Percentiles rank a stretch among this genome's conserved stretches.
Evolutionary conservation across 2,329 filamentous ascomycete species (phyloP).

Genomic region (Fusarium drepaniforme): DNA sequence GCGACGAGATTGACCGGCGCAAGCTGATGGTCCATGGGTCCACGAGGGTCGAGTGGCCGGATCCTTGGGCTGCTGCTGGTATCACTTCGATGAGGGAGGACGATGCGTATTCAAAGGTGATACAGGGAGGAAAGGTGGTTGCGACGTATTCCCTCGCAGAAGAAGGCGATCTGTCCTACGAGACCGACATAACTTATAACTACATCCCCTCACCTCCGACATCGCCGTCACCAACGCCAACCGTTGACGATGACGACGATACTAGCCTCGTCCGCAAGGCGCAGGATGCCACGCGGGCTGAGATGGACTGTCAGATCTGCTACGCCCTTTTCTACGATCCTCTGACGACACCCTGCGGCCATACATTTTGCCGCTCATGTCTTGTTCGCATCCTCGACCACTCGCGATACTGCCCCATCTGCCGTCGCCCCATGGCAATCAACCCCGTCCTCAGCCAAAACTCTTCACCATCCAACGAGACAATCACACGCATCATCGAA

Average conservation of each 20-base stretch:
- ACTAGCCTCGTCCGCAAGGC: constrained; percentile 62
- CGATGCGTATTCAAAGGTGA: constrained; percentile 48
- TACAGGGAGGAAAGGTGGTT: constrained; percentile 70
- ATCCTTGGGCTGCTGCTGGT: constrained; percentile 56
- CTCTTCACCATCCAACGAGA: constrained; percentile 68
- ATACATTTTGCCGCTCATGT: constrained; percentile 89
- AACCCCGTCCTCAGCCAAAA: constrained; percentile 56
- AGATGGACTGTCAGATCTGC: constrained; percentile 91
- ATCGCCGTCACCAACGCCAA: constrained; percentile 32
- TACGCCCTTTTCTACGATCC: constrained; percentile 86
- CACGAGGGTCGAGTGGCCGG: constrained; percentile 52
- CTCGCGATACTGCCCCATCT: constrained; percentile 83
- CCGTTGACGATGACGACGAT: constrained; percentile 42
- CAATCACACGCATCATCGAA: constrained; percentile 72
- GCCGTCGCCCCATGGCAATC: constrained; percentile 73
- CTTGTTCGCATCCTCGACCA: constrained; percentile 82
- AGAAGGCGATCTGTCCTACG: constrained; percentile 68
- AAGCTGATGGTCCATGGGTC: constrained; percentile 43
- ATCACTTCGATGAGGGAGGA: constrained; percentile 54
- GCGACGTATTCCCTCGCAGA: constrained; percentile 76
- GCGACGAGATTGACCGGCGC: constrained; percentile 62
- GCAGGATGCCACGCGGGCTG: constrained; percentile 71
- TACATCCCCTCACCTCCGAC: constrained; percentile 37
- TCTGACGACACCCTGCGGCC: constrained; percentile 86
- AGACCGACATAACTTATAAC: constrained; percentile 66